phyloP scores from a whole-genome alignment of 2,329 filamentous ascomycete species.

The Pseudogymnoascus sp. region DNA sequence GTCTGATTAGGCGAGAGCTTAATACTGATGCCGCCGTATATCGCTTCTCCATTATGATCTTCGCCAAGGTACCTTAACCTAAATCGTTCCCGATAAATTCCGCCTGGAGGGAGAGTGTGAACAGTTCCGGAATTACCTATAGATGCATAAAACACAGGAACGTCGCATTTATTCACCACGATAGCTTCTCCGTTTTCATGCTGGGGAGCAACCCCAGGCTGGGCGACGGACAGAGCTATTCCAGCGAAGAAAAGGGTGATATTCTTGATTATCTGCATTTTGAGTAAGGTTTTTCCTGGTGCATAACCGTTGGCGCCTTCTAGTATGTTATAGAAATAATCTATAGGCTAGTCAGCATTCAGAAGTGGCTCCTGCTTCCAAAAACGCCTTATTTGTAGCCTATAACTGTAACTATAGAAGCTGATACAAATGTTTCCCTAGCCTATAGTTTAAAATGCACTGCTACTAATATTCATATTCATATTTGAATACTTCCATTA shows the following conservation, averaged over 20 bases:
- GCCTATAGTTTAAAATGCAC: background rate
- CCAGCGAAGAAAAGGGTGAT: background rate
- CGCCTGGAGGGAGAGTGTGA: background rate
- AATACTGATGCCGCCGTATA: background rate
- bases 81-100: background rate
- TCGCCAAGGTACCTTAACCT: background rate
- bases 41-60: background rate
- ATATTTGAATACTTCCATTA: background rate
- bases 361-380: background rate
- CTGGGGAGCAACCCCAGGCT: background rate
- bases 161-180: background rate
- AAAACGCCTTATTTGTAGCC: background rate
- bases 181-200: background rate
- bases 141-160: background rate
- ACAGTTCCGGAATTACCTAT: background rate
- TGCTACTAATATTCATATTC: background rate
- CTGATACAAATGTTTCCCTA: background rate
- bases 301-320: background rate
- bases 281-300: background rate
- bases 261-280: background rate
- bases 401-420: background rate
- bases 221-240: background rate
- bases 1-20: background rate
- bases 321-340: background rate
- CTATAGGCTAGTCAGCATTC: background rate